phyloP scores from a whole-genome alignment of 2,329 filamentous ascomycete genomes.

The Colletotrichum endophyticum region DNA sequence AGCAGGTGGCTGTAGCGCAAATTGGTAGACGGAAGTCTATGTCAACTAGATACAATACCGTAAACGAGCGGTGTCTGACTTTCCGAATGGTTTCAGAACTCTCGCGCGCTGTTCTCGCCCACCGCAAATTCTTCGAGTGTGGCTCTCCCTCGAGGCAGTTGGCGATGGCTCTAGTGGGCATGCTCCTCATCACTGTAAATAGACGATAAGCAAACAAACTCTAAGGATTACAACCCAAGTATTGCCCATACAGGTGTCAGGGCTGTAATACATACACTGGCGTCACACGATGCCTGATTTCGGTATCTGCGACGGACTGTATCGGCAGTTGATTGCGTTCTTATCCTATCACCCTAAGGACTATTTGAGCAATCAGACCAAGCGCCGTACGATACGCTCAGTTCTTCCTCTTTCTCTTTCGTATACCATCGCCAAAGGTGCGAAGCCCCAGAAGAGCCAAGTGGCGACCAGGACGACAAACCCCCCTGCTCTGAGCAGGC shows the following conservation, averaged over 20 bases:
- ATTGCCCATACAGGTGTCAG: not conserved
- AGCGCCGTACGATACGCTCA: not conserved
- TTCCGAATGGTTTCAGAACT: not conserved
- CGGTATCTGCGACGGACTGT: not conserved
- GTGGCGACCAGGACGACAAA: not conserved
- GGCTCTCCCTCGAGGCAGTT: not conserved
- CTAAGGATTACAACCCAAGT: not conserved
- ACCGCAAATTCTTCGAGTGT: not conserved
- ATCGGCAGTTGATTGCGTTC: not conserved
- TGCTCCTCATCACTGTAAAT: not conserved
- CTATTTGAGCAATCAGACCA: not conserved
- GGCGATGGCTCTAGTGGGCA: not conserved
- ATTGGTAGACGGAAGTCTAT: not conserved
- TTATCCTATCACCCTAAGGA: not conserved
- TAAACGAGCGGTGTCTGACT: not conserved
- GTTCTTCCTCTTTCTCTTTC: not conserved
- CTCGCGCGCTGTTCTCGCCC: not conserved
- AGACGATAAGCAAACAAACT: not conserved
- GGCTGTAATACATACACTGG: not conserved
- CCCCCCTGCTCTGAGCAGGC: not conserved
- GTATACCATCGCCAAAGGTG: not conserved
- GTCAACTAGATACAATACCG: not conserved
- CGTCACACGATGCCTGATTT: not conserved
- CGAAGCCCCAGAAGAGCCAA: not conserved
- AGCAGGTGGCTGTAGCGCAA: not conserved